Evolutionary conservation across 768 basidiomycete species (phyloP).

Genomic region (Mycena vitilis): DNA sequence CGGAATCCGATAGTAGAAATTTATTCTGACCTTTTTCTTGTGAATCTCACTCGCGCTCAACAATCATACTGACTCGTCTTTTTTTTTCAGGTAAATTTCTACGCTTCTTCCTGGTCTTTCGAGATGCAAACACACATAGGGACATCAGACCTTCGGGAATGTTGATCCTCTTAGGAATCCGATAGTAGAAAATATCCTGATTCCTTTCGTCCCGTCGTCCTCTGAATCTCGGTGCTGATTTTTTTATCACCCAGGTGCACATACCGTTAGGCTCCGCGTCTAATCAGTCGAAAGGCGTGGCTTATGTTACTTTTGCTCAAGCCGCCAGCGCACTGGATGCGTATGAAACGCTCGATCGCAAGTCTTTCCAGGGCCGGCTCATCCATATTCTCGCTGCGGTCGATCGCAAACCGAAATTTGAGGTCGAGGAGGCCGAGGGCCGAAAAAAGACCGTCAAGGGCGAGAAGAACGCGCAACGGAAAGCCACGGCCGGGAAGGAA

Average conservation of each 20-base stretch:
- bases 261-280: slow-evolving; percentile 59
- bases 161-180: slow-evolving; percentile 53
- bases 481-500: slow-evolving; percentile 75
- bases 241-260: slow-evolving; percentile 52
- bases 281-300: slow-evolving; percentile 62
- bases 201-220: slow-evolving; percentile 19
- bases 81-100: slow-evolving; percentile 48
- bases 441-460: slow-evolving; percentile 67
- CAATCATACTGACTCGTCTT: neutral
- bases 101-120: slow-evolving; percentile 10
- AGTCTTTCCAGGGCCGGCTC: slow-evolving; percentile 90
- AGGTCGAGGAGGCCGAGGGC: slow-evolving; percentile 54
- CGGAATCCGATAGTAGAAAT: slow-evolving; percentile 77
- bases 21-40: no score
- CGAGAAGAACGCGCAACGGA: slow-evolving; percentile 67
- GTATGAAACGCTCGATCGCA: slow-evolving; percentile 82
- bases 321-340: slow-evolving; percentile 67
- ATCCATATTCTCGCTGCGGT: slow-evolving; percentile 91
- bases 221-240: slow-evolving; percentile 21
- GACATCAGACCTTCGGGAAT: slow-evolving; percentile 53
- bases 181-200: slow-evolving; percentile 61
- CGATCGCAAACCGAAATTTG: slow-evolving; percentile 64
- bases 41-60: no score
- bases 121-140: slow-evolving; percentile 49
- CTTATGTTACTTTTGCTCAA: slow-evolving; percentile 60